phyloP scores from a whole-genome alignment of 2,329 filamentous ascomycete genomes.

The Epicoccum sorghinum region DNA sequence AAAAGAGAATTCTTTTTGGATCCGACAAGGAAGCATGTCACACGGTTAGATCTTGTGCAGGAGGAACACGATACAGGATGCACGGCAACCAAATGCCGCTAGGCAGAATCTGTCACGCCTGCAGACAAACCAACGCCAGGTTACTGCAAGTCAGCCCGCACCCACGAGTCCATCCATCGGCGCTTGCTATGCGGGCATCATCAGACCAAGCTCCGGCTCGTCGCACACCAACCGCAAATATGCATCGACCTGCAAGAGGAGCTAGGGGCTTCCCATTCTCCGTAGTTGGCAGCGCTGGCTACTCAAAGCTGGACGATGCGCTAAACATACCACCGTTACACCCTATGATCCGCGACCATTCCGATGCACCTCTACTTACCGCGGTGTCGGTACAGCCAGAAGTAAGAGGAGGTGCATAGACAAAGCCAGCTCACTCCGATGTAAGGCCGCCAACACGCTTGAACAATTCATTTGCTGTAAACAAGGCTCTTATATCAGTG shows the following conservation, averaged over 20 bases:
- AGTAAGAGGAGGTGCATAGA: constrained; percentile 14
- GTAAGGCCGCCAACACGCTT: constrained; percentile 6
- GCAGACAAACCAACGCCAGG: constrained; percentile 10
- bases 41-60: constrained; percentile 11
- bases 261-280: constrained; percentile 10
- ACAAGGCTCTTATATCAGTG: constrained; percentile 3
- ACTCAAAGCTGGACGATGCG: constrained; percentile 9
- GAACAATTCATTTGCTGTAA: not conserved
- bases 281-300: constrained; percentile 13
- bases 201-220: constrained; percentile 13
- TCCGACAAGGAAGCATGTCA: constrained; percentile 14
- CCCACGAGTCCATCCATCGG: constrained; percentile 12
- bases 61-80: constrained; percentile 17
- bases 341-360: constrained; percentile 12
- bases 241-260: constrained; percentile 3
- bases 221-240: constrained; percentile 1
- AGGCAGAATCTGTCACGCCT: constrained; percentile 4
- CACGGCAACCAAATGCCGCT: constrained; percentile 4
- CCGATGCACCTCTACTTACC: constrained; percentile 12
- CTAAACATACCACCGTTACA: constrained; percentile 18
- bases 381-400: constrained; percentile 14
- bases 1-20: constrained; percentile 17
- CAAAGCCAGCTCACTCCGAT: constrained; percentile 6
- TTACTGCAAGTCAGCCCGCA: constrained; percentile 7
- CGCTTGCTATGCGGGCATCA: constrained; percentile 9